Base-by-base conservation (phyloP, 805 yeast genomes). In the Schwanniomyces pseudopolymorphus region DNA sequence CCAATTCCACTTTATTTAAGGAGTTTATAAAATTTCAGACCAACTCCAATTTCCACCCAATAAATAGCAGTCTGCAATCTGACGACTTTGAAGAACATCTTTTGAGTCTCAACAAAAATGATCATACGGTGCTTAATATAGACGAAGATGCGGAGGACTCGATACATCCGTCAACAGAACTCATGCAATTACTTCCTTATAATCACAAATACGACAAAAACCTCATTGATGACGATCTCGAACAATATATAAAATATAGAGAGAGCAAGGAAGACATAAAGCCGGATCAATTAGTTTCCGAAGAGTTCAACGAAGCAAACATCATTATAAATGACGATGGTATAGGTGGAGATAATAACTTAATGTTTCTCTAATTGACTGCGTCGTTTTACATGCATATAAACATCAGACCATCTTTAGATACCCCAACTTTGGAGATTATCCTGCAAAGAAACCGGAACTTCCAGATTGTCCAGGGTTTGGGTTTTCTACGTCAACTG, bases 41-140 rank as follows among this genome's bases (percentile, higher is more conserved):
- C 16, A 66, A 65, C 50, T 44, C 53, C 5, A 61, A 60, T 39
- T 60, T 60, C 33, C 71, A 68, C 45, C 72, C 73, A 13, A 46
- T 47, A 21, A 47, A 40, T 4, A 53, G 56, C 36, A 49, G 49
- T 27, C 49, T 53, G 49, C 55, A 55, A 40, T 52, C 62, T 33
- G 47, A 53, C 10, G 67, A 67, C n/a, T 40, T 44, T 20, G 17
- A 40, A 10, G 28, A 38, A 14, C 42, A 40, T 33, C 45, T 65
- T 20, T 47, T 53, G 26, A 61, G 60, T 45, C 28, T 53, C 11
- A 63, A 63, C 45, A 64, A 63, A 39, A 50, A 63, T 50, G 74
- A 69, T 47, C 62, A 66, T 49, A 25, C 66, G 2, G 50, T 69
- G 25, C 43, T 61, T 9, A 60, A 53, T 37, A 51, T 63, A 21